Evolutionary conservation across 805 yeast genomes (phyloP).

Genomic region (Lipomyces starkeyi): DNA sequence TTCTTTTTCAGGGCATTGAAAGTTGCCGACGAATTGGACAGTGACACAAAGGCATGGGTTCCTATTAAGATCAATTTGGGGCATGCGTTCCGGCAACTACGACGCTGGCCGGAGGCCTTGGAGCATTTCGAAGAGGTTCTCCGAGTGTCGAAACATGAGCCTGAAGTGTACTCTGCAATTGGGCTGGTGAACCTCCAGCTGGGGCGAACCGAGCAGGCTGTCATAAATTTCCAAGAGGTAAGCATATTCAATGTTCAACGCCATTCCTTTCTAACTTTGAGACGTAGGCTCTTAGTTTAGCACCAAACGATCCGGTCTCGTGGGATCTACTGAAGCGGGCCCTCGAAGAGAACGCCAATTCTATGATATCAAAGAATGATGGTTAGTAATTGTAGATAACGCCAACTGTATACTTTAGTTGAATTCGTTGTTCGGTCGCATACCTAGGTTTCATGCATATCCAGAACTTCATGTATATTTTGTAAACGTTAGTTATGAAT

Average conservation of each 20-base stretch:
- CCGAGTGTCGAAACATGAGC: constrained; percentile 69
- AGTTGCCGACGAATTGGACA: constrained; percentile 69
- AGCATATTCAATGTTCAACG: background rate
- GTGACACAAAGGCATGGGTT: constrained; percentile 82
- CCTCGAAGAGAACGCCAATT: constrained; percentile 36
- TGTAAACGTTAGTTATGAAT: background rate
- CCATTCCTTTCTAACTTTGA: background rate
- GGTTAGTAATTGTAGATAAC: background rate
- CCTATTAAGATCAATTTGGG: constrained; percentile 88
- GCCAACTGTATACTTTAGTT: background rate
- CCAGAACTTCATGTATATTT: background rate
- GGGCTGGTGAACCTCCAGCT: constrained; percentile 80
- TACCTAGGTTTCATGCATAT: background rate
- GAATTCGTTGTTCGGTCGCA: background rate
- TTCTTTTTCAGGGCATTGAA: constrained; percentile 72
- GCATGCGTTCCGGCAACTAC: constrained; percentile 78
- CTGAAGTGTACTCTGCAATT: constrained; percentile 79
- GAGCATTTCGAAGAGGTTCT: constrained; percentile 78
- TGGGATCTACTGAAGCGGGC: constrained; percentile 82
- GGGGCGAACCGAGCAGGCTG: constrained; percentile 68
- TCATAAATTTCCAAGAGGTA: constrained; percentile 71
- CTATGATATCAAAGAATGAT: background rate
- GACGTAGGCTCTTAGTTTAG: constrained; percentile 66
- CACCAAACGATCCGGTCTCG: constrained; percentile 84
- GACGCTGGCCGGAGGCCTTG: constrained; percentile 66